These are phyloP conservation scores for Paramyrothecium sp. DNA, from an alignment of 2,329 filamentous ascomycete genomes.

Conservation along the genomic window DNA sequence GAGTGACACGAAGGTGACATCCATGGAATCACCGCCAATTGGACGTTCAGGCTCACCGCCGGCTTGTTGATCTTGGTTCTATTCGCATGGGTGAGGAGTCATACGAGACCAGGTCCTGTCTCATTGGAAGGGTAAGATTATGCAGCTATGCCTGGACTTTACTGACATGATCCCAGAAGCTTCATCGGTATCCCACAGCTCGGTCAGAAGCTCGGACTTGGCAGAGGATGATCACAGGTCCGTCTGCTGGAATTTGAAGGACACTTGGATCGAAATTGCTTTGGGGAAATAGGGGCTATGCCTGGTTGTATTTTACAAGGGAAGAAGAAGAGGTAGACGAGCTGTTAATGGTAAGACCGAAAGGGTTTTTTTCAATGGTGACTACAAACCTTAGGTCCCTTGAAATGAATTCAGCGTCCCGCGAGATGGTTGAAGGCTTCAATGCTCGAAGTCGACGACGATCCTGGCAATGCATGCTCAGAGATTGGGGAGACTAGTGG, in stretches of 20 bases:
- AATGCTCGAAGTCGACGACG: neutral
- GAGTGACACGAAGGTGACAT: neutral
- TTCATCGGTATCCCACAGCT: neutral
- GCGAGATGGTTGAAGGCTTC: neutral
- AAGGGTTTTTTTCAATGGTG: neutral
- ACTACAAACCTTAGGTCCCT: neutral
- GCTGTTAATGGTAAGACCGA: neutral
- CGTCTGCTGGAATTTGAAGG: neutral
- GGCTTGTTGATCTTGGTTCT: neutral
- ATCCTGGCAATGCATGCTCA: neutral
- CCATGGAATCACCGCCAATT: neutral
- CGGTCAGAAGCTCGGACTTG: neutral
- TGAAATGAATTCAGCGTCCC: neutral
- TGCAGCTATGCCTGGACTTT: neutral
- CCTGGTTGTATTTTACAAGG: neutral
- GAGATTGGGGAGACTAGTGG: neutral
- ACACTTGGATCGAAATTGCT: neutral
- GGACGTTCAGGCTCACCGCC: neutral
- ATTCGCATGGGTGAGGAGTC: neutral
- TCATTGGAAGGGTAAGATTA: neutral
- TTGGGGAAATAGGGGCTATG: neutral
- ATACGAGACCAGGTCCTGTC: neutral
- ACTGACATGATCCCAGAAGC: neutral
- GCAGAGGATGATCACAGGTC: neutral
- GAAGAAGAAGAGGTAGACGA: neutral